Evolutionary conservation across 1,139 yeast species (phyloP), one percentile per base, ranked within the genome.

Genomic region (Magnusiomyces magnusii): DNA sequence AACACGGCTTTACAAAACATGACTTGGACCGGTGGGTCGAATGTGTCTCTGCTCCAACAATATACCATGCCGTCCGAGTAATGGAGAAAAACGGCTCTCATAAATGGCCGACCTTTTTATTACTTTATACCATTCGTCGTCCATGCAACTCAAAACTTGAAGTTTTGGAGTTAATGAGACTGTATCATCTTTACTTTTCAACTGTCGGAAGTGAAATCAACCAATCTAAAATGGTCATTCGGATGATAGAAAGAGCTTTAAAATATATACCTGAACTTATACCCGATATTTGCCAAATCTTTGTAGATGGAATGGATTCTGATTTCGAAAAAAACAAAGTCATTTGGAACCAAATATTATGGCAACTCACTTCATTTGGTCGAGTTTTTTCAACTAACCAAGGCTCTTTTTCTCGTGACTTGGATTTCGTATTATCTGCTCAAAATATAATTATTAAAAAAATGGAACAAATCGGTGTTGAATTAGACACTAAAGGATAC

Each of bases 401-500:
- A n/a, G n/a, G n/a, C n/a, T n/a, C n/a, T n/a, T n/a, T n/a, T 10
- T 31, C 36, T 7, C 60, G 61, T 1, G 69, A 67, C 27, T 61
- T 64, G 2, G 58, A 59, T 21, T 58, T 63, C n/a, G 60, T 70
- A 2, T 53, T 65, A 10, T 65, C 64, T 31, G 71, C 72, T 1
- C 71, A 69, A 55, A 59, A 64, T 19, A 47, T 63, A 31, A 51
- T 71, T 13, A 70, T 68, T 0, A 59, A 56, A 13, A 61, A 60
- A 3, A 67, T 69, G 65, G 62, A 64, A 23, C 28, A 54, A 7
- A 51, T 47, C 17, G 55, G 47, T 0, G 47, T 66, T 2, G 57
- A 51, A 2, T n/a, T 71, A 3, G 75, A 71, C 56, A 63, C 71
- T 1, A 71, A 71, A 57, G 75, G 75, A 10, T 63, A 68, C 36